Evolutionary conservation across 768 basidiomycete species (phyloP).

Genomic region (Suillus lakei): DNA sequence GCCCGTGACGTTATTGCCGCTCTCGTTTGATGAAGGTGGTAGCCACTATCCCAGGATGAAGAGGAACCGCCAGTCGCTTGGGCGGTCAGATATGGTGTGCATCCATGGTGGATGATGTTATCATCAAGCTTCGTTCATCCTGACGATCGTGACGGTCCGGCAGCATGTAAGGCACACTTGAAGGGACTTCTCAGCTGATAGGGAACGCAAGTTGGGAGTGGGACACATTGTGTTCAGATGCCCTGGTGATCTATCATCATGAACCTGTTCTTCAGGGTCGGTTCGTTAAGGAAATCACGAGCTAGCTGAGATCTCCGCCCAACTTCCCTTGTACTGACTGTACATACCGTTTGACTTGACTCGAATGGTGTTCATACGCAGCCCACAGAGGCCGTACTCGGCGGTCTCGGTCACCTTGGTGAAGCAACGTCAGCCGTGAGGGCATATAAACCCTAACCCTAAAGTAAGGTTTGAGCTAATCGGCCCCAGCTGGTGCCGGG

Average conservation of each 20-base stretch:
- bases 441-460: conserved; percentile 13
- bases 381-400: neutral
- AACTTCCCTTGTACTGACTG: neutral
- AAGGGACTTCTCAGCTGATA: neutral
- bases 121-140: neutral
- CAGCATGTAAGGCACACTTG: neutral
- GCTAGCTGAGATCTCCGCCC: neutral
- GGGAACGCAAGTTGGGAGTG: neutral
- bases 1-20: neutral
- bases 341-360: neutral
- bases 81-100: neutral
- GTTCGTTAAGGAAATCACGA: neutral
- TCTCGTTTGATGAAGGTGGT: neutral
- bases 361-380: neutral
- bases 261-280: neutral
- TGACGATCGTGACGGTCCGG: neutral
- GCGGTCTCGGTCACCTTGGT: neutral
- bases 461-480: neutral
- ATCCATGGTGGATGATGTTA: neutral
- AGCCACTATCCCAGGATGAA: neutral
- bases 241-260: neutral
- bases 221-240: neutral
- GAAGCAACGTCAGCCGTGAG: too few relatives aligned
- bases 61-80: neutral
- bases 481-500: neutral